Conservation (phyloP, 2,329 filamentous ascomycete genomes). For the Penicillium hordei region DNA sequence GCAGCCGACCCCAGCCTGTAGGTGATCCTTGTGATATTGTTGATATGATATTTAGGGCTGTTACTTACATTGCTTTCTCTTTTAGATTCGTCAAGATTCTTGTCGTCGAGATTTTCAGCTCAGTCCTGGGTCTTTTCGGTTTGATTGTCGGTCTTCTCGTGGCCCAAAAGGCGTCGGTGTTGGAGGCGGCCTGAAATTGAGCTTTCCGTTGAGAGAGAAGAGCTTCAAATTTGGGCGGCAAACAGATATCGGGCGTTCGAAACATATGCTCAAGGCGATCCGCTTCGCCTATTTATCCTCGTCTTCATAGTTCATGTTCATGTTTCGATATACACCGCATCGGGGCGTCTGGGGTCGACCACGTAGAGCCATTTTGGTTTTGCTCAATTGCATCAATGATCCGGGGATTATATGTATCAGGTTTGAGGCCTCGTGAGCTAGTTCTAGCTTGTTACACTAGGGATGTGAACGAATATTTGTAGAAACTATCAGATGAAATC, state of each 20-base stretch:
- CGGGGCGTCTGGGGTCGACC: constrained; percentile 40
- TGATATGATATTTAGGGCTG: background rate
- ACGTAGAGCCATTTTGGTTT: constrained; percentile 29
- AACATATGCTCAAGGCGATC: constrained; percentile 18
- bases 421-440: background rate
- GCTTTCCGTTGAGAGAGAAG: constrained; percentile 9
- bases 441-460: constrained; percentile 8
- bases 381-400: constrained; percentile 31
- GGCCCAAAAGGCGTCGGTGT: constrained; percentile 77
- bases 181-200: constrained; percentile 44
- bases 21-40: constrained; percentile 39
- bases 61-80: constrained; percentile 10
- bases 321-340: constrained; percentile 39
- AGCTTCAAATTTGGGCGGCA: constrained; percentile 17
- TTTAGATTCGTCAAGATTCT: constrained; percentile 94
- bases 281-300: constrained; percentile 17
- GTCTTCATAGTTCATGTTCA: constrained; percentile 24
- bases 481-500: constrained; percentile 18
- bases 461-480: constrained; percentile 26
- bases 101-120: constrained; percentile 99
- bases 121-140: constrained; percentile 92
- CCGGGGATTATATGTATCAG: constrained; percentile 23
- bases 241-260: constrained; percentile 9
- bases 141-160: constrained; percentile 91
- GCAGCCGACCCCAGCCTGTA: constrained; percentile 88